Percentiles rank a stretch among this genome's conserved stretches.
phyloP scores from a whole-genome alignment of 371 early-diverging fungal species.

The Mortierella sp. region DNA sequence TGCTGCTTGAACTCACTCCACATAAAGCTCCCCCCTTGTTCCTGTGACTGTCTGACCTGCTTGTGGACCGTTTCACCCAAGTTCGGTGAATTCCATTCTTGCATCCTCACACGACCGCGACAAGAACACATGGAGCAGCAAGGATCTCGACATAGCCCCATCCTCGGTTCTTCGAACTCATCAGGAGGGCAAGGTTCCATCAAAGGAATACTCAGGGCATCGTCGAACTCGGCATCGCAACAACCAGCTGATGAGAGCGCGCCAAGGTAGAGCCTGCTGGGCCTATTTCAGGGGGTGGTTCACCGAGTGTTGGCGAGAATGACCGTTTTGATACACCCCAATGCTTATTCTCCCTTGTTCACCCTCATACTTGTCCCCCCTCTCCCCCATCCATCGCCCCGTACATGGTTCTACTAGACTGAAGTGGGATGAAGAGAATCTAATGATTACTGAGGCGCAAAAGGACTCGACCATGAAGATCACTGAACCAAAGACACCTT shows the following conservation, averaged over 20 bases:
- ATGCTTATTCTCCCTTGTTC: too few relatives aligned
- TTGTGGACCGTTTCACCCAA: too few relatives aligned
- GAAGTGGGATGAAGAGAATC: conserved; percentile 96
- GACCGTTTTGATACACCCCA: too few relatives aligned
- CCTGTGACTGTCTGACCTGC: too few relatives aligned
- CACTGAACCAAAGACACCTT: conserved; percentile 97
- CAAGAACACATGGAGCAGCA: background rate
- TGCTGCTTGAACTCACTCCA: too few relatives aligned
- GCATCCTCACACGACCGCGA: background rate
- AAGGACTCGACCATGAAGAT: conserved; percentile 96
- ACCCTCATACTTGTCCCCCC: too few relatives aligned
- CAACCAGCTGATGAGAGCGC: conserved; percentile 35
- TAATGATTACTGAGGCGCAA: conserved; percentile 89
- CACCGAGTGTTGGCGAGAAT: too few relatives aligned
- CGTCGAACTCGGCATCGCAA: conserved; percentile 5
- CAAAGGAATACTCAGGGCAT: conserved; percentile 65
- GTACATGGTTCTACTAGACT: conserved; percentile 65
- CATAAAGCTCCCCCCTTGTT: too few relatives aligned
- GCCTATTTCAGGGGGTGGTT: too few relatives aligned
- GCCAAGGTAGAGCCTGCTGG: conserved; percentile 23
- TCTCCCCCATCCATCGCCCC: too few relatives aligned
- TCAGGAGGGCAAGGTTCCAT: conserved; percentile 49
- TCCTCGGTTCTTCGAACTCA: conserved; percentile 8
- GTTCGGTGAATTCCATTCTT: background rate
- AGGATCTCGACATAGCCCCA: conserved; percentile 5